Evolutionary conservation across 2,329 filamentous ascomycete genomes (phyloP).

Genomic region (Orbilia brochopaga): DNA sequence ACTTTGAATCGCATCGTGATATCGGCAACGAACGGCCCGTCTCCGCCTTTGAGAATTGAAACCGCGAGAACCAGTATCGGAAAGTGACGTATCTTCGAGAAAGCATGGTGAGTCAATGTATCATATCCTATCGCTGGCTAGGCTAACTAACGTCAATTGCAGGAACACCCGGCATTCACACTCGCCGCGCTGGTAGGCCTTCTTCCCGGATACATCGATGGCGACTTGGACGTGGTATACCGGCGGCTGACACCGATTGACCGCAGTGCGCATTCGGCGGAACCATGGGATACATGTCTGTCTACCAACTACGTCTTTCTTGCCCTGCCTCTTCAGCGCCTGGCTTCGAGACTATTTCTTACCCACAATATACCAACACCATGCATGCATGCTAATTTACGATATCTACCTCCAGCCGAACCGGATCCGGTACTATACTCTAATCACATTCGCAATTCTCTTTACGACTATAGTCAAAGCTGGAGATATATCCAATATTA

Average conservation of each 20-base stretch:
- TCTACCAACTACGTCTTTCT: neutral
- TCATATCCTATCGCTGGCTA: neutral
- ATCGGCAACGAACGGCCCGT: constrained; percentile 9
- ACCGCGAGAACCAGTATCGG: neutral
- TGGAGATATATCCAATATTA: too few relatives aligned
- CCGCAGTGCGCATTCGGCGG: constrained; percentile 77
- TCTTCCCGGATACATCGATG: neutral
- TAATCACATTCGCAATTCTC: too few relatives aligned
- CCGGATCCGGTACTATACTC: too few relatives aligned
- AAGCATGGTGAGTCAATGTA: constrained; percentile 28
- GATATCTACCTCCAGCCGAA: too few relatives aligned
- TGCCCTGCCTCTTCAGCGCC: too few relatives aligned
- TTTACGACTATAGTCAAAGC: too few relatives aligned
- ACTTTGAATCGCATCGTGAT: neutral
- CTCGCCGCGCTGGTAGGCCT: constrained; percentile 39
- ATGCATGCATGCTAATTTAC: too few relatives aligned
- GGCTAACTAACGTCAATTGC: neutral
- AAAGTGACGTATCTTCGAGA: neutral
- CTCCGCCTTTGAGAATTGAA: neutral
- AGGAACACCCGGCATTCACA: constrained; percentile 51
- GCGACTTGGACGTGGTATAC: neutral
- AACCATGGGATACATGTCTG: constrained; percentile 73
- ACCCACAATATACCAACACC: too few relatives aligned
- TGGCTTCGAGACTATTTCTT: too few relatives aligned
- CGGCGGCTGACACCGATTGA: neutral